Percentiles rank a stretch among this genome's conserved stretches.
These are phyloP conservation scores for Eucalyptus tenuipes DNA, from an alignment of 345 rosid species.

Conservation along the genomic window DNA sequence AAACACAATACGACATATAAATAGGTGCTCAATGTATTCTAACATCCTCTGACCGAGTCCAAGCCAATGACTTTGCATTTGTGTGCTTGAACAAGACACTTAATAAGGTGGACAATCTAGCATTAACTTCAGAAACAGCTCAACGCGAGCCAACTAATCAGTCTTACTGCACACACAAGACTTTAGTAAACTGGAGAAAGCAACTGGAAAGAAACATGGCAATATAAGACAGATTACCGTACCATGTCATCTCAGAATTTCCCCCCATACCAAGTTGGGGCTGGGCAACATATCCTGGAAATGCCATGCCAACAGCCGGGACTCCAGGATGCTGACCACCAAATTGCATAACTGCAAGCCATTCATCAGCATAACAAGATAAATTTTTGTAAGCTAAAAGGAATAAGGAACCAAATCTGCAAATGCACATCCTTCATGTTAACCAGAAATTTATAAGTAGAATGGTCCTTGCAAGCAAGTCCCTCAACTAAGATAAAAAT, in stretches of 20 bases:
- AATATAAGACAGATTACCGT: not conserved
- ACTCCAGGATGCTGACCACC: slow-evolving; percentile 93
- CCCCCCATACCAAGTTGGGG: slow-evolving; percentile 83
- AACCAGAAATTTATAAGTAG: not conserved
- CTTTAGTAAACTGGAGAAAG: not conserved
- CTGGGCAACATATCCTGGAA: slow-evolving; percentile 77
- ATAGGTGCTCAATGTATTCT: not conserved
- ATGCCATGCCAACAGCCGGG: slow-evolving; percentile 94
- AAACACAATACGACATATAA: not conserved
- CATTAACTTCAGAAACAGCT: not conserved
- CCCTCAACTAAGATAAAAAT: not conserved
- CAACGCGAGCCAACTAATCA: not conserved
- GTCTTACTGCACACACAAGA: not conserved
- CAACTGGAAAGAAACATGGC: not conserved
- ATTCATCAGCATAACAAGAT: not conserved
- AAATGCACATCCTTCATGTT: not conserved
- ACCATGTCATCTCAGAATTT: slow-evolving; percentile 97
- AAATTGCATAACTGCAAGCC: slow-evolving; percentile 71
- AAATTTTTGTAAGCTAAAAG: not conserved
- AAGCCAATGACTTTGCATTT: not conserved
- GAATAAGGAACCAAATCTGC: not conserved
- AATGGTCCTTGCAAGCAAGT: not conserved
- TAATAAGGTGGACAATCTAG: not conserved
- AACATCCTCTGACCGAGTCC: not conserved
- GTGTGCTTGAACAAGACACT: not conserved